phyloP scores from a whole-genome alignment of 495 filamentous ascomycete genomes.

The Tuber borchii region DNA sequence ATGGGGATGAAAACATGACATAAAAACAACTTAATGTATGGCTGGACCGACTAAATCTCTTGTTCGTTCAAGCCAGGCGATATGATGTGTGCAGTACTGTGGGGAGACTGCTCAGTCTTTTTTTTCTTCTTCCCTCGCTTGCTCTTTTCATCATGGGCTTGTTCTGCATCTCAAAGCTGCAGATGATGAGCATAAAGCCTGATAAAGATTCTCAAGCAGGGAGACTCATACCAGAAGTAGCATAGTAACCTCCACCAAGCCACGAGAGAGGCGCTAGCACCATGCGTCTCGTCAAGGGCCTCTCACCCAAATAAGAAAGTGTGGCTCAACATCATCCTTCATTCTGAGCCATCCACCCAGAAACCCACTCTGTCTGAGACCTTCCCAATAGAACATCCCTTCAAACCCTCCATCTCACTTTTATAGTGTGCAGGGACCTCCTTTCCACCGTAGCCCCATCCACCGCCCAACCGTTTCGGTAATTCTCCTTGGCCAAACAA shows the following conservation, averaged over 20 bases:
- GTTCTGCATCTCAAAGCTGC: not conserved
- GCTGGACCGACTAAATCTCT: not conserved
- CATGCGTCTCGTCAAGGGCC: not conserved
- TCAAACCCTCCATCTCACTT: conserved; percentile 23
- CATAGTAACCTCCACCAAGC: not conserved
- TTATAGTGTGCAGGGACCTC: conserved; percentile 24
- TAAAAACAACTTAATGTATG: not conserved
- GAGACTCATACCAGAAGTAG: not conserved
- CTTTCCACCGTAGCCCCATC: conserved; percentile 21
- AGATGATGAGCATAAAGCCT: not conserved
- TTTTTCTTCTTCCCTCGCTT: not conserved
- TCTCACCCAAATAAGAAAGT: not conserved
- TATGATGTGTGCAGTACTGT: not conserved
- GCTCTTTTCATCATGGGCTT: not conserved
- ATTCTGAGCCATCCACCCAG: not conserved
- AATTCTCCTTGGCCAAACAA: not conserved
- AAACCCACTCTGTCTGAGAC: not conserved
- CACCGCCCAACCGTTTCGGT: conserved; percentile 1
- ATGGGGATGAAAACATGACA: not conserved
- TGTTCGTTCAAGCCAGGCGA: not conserved
- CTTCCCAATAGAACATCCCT: not conserved
- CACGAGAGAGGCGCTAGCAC: not conserved
- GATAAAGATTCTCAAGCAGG: not conserved
- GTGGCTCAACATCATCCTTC: not conserved
- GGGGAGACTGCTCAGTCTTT: not conserved